These are phyloP conservation scores for Hepatocystis sp. DNA, from an alignment of 169 alveolate genomes.

Conservation along the genomic window DNA sequence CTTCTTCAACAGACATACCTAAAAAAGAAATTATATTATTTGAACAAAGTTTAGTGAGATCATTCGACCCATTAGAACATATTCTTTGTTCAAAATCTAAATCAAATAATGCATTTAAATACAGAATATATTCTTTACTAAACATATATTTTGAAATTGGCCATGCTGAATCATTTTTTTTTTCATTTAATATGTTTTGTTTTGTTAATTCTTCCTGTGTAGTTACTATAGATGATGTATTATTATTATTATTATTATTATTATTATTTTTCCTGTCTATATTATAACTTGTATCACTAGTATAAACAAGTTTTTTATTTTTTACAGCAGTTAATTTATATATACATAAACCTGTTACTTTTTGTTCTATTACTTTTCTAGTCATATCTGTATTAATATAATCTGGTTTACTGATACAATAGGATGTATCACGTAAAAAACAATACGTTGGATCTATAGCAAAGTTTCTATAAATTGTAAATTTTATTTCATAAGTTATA, in stretches of 20 bases:
- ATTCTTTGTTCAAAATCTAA: constrained; percentile 42
- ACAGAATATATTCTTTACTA: constrained; percentile 45
- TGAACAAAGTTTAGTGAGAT: constrained; percentile 63
- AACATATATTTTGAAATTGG: constrained; percentile 10
- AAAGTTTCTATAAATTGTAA: constrained; percentile 52
- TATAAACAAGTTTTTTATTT: background rate
- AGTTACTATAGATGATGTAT: too few species aligned
- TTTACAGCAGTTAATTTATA: constrained; percentile 34
- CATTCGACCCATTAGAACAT: constrained; percentile 57
- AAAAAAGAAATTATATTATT: constrained; percentile 22
- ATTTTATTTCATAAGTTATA: constrained; percentile 48
- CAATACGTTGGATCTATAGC: constrained; percentile 60
- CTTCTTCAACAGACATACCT: constrained; percentile 35
- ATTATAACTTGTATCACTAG: too few species aligned
- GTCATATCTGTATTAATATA: constrained; percentile 49
- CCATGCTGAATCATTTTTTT: too few species aligned
- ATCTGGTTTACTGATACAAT: constrained; percentile 66
- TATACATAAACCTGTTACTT: constrained; percentile 57
- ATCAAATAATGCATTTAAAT: constrained; percentile 63
- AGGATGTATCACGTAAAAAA: constrained; percentile 56
- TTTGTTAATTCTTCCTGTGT: too few species aligned
- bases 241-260: too few species aligned
- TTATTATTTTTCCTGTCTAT: too few species aligned
- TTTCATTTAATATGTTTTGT: background rate
- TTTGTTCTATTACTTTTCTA: constrained; percentile 64